Percentiles rank a stretch among this genome's conserved stretches.
Conservation (phyloP, 805 yeast genomes). For the Yamadazyma philogaea region DNA sequence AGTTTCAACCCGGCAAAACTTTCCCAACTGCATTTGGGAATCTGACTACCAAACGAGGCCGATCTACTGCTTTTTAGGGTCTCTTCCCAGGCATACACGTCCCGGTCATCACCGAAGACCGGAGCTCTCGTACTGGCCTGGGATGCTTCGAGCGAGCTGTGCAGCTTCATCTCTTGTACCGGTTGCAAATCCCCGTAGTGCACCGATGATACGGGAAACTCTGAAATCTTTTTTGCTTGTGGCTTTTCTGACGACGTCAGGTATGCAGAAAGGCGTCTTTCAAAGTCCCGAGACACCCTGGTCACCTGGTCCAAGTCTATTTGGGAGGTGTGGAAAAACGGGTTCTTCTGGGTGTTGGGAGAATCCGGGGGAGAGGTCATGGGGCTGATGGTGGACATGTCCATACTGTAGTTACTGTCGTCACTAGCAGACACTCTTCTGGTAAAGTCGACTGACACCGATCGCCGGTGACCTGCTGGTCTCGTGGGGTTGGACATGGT, state of each 20-base stretch:
- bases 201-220: slow-evolving; percentile 4
- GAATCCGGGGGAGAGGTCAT: slow-evolving; percentile 2
- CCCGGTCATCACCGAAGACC: too few relatives aligned
- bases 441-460: background rate
- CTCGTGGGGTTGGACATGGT: background rate
- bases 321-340: background rate
- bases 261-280: slow-evolving; percentile 6
- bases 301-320: slow-evolving; percentile 18
- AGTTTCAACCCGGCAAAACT: background rate
- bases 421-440: background rate
- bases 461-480: background rate
- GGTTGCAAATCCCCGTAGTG: background rate
- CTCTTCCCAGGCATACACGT: slow-evolving; percentile 1
- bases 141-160: background rate
- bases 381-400: background rate
- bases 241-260: background rate
- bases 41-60: background rate
- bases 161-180: background rate
- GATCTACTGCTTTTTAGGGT: background rate
- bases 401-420: slow-evolving; percentile 3
- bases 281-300: slow-evolving; percentile 11
- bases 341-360: background rate
- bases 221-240: slow-evolving; percentile 1
- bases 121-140: too few relatives aligned
- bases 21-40: background rate